Conservation (phyloP, 805 yeast genomes). For the Kodamaea sagamina region DNA sequence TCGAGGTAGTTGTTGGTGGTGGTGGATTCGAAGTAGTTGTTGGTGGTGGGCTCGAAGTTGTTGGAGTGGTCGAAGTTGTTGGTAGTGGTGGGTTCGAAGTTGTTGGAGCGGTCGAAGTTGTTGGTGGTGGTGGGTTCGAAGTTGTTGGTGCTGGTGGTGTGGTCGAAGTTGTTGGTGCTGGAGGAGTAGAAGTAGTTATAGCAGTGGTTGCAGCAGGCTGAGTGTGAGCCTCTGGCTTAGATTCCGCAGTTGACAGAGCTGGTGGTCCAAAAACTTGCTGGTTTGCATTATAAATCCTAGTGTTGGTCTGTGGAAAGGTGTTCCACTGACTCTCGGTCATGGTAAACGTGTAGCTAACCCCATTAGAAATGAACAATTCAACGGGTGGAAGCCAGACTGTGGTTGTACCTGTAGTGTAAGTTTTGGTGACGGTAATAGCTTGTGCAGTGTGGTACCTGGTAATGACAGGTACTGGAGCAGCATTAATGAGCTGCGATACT, state of each 20-base stretch:
- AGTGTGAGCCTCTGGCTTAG: too few relatives aligned
- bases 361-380: constrained; percentile 52
- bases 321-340: constrained; percentile 33
- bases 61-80: too few relatives aligned
- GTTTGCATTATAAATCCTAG: constrained; percentile 25
- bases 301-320: constrained; percentile 37
- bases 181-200: constrained; percentile 16
- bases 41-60: background rate
- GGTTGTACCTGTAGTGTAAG: constrained; percentile 48
- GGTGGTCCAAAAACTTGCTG: constrained; percentile 17
- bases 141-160: constrained; percentile 17
- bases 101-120: constrained; percentile 20
- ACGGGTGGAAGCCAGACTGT: constrained; percentile 55
- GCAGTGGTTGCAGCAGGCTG: constrained; percentile 12
- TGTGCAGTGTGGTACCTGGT: constrained; percentile 59
- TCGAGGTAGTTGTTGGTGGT: constrained; percentile 18
- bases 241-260: too few relatives aligned
- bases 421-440: constrained; percentile 48
- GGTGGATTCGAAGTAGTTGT: background rate
- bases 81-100: constrained; percentile 28
- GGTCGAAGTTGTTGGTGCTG: constrained; percentile 12
- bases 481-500: constrained; percentile 24
- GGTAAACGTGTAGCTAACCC: constrained; percentile 52
- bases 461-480: constrained; percentile 43
- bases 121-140: constrained; percentile 39